Conservation (phyloP, 441 rosid genomes). For the Eruca vesicaria region DNA sequence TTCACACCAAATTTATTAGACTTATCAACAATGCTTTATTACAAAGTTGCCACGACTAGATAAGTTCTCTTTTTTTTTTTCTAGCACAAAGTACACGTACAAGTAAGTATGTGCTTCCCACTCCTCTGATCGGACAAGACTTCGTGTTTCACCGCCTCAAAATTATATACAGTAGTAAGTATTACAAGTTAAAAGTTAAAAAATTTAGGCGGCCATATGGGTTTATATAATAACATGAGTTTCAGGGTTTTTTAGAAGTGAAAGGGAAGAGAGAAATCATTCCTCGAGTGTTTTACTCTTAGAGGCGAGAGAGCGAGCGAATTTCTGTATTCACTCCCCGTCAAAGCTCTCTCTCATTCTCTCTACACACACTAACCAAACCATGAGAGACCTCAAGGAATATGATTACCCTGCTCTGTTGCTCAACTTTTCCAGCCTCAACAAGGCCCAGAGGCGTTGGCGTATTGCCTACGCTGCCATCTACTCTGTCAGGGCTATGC, state of each 20-base stretch:
- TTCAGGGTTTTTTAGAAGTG: neutral
- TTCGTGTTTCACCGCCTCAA: no score
- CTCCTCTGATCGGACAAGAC: no score
- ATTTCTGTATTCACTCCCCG: neutral
- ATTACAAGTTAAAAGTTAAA: no score
- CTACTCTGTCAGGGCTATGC: constrained; percentile 52
- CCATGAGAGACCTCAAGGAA: constrained; percentile 38
- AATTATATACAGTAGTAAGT: no score
- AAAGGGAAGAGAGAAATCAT: constrained; percentile 9
- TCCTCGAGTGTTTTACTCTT: constrained; percentile 19
- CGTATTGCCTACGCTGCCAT: constrained; percentile 56
- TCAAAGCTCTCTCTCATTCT: neutral
- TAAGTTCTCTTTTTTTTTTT: neutral
- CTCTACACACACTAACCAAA: neutral
- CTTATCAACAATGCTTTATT: neutral
- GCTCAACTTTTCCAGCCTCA: constrained; percentile 37
- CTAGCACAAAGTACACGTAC: neutral
- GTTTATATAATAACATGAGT: constrained; percentile 1
- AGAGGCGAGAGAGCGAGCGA: neutral
- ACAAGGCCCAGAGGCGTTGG: constrained; percentile 63
- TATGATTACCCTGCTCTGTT: constrained; percentile 36
- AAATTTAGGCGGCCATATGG: constrained; percentile 22
- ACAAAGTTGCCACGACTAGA: neutral
- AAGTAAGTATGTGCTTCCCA: constrained; percentile 10
- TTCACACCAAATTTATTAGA: constrained; percentile 7